A percentile compares a stretch with the other conserved stretches of the same genome.
These are phyloP conservation scores for Arabis alpina DNA, from an alignment of 345 rosid species.

Conservation along the genomic window DNA sequence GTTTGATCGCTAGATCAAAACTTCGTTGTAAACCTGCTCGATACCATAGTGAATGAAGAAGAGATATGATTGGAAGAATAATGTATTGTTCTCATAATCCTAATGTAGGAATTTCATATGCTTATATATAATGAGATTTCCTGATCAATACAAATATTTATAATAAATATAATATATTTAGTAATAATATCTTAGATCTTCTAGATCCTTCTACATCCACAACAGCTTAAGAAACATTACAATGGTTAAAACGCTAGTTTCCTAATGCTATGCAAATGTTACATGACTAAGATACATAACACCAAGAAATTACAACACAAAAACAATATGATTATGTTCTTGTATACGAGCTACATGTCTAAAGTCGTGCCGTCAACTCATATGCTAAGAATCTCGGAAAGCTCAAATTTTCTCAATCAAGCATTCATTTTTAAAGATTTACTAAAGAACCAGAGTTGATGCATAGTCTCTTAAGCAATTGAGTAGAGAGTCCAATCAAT, in stretches of 20 bases:
- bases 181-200: too few species aligned
- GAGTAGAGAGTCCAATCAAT: slow-evolving; percentile 67
- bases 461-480: slow-evolving; percentile 67
- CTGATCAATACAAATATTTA: too few species aligned
- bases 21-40: too few species aligned
- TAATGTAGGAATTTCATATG: too few species aligned
- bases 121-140: too few species aligned
- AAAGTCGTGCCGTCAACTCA: slow-evolving; percentile 19
- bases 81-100: too few species aligned
- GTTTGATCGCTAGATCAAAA: too few species aligned
- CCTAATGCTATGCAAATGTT: slow-evolving; percentile 2
- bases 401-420: slow-evolving; percentile 22
- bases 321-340: slow-evolving; percentile 21
- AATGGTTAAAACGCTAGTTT: background rate
- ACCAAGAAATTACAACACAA: slow-evolving; percentile 19
- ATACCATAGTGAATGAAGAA: too few species aligned
- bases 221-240: background rate
- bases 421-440: too few species aligned
- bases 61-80: too few species aligned
- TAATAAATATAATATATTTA: too few species aligned
- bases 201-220: too few species aligned
- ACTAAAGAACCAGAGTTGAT: slow-evolving; percentile 84
- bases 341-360: slow-evolving; percentile 29
- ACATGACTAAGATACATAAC: slow-evolving; percentile 1
- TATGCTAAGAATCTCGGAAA: slow-evolving; percentile 26